Evolutionary conservation across 73 alveolate species (phyloP).

Genomic region (Paramecium tetraurelia): DNA sequence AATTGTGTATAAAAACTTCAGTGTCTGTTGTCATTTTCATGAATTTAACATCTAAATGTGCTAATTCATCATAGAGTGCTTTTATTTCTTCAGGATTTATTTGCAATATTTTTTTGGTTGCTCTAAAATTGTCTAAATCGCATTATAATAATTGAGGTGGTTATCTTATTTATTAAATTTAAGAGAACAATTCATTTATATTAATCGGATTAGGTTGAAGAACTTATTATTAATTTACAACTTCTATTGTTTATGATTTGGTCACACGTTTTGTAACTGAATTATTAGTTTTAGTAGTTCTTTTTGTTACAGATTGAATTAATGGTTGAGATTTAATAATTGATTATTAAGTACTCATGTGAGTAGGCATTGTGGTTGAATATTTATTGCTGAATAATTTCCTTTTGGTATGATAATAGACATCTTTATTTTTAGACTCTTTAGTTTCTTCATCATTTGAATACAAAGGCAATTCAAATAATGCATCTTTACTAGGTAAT

Average conservation of each 20-base stretch:
- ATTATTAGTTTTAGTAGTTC: background rate
- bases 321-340: background rate
- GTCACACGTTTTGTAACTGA: background rate
- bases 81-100: background rate
- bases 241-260: background rate
- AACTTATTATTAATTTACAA: background rate
- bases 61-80: conserved; percentile 13
- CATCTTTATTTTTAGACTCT: conserved; percentile 22
- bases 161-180: background rate
- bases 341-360: conserved; percentile 29
- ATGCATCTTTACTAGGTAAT: background rate
- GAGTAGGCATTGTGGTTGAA: conserved; percentile 8
- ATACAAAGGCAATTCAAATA: background rate
- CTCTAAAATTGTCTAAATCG: background rate
- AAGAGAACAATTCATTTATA: background rate
- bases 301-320: background rate
- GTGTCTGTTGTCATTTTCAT: background rate
- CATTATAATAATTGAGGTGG: background rate
- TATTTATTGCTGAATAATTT: background rate
- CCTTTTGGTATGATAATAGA: background rate
- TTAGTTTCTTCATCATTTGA: background rate
- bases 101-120: background rate
- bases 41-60: background rate
- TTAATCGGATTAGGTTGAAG: background rate
- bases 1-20: background rate